Conservation (phyloP, 2,329 filamentous ascomycete species). For the Clonostachys byssicola region DNA sequence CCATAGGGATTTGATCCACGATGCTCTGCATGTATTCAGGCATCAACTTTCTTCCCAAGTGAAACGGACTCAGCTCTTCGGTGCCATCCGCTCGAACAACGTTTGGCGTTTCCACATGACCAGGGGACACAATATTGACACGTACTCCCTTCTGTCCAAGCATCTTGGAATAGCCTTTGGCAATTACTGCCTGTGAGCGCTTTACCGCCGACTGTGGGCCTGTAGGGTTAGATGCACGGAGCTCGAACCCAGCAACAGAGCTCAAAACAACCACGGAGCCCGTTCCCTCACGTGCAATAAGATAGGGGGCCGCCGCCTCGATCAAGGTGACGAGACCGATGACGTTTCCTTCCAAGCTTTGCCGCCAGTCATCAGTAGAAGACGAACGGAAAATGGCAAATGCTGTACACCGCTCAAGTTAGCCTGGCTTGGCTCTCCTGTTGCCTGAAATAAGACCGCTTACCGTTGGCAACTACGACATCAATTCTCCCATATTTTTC, state of each 20-base stretch:
- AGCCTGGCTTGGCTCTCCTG: not conserved
- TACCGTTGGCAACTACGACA: constrained; percentile 14
- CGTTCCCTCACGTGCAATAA: constrained; percentile 6
- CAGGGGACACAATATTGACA: not conserved
- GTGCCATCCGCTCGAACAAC: constrained; percentile 9
- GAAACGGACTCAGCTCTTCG: constrained; percentile 10
- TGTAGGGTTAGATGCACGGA: constrained; percentile 2
- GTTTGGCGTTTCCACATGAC: not conserved
- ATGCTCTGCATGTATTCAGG: constrained; percentile 5
- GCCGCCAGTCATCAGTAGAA: too few relatives aligned
- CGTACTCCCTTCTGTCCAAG: not conserved
- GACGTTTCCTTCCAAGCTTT: not conserved
- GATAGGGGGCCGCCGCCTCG: not conserved
- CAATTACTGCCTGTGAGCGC: constrained; percentile 13
- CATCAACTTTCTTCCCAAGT: constrained; percentile 1
- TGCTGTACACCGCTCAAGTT: not conserved
- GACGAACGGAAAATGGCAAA: not conserved
- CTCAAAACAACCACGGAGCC: constrained; percentile 16
- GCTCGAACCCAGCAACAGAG: constrained; percentile 14
- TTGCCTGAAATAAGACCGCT: not conserved
- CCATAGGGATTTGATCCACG: constrained; percentile 6
- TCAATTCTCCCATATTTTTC: constrained; percentile 12
- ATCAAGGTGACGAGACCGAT: not conserved
- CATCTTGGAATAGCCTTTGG: constrained; percentile 1
- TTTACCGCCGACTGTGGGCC: constrained; percentile 14